These are phyloP conservation scores for Gynochthodes officinalis DNA, from an alignment of 257 asterid species.

Conservation along the genomic window DNA sequence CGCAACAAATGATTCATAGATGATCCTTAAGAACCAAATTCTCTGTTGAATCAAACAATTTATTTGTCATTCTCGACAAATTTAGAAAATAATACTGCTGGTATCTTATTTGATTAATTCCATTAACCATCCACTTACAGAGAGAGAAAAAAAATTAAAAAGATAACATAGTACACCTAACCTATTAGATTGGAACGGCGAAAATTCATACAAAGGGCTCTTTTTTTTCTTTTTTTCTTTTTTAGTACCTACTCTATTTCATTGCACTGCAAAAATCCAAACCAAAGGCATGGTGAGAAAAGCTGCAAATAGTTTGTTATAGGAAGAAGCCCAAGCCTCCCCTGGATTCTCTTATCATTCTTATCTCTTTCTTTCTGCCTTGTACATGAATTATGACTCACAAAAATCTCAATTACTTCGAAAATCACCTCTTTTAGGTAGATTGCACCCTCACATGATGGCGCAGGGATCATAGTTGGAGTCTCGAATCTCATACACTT, in stretches of 20 bases:
- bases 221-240: no score
- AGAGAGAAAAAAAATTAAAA: no score
- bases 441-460: conserved; percentile 2
- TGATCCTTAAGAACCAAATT: background rate
- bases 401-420: background rate
- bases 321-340: background rate
- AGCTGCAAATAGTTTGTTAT: background rate
- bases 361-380: background rate
- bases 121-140: no score
- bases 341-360: background rate
- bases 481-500: background rate
- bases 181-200: no score
- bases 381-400: background rate
- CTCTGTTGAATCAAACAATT: background rate
- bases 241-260: no score
- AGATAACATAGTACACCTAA: no score
- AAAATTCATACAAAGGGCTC: no score
- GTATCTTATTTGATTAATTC: background rate
- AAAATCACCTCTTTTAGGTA: background rate
- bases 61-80: background rate
- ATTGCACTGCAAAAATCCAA: background rate
- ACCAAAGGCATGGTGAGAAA: background rate
- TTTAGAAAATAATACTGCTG: no score
- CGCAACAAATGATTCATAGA: background rate
- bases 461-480: conserved; percentile 1